Evolutionary conservation across 2,329 filamentous ascomycete genomes (phyloP).

Genomic region (Helicocarpus griseus): DNA sequence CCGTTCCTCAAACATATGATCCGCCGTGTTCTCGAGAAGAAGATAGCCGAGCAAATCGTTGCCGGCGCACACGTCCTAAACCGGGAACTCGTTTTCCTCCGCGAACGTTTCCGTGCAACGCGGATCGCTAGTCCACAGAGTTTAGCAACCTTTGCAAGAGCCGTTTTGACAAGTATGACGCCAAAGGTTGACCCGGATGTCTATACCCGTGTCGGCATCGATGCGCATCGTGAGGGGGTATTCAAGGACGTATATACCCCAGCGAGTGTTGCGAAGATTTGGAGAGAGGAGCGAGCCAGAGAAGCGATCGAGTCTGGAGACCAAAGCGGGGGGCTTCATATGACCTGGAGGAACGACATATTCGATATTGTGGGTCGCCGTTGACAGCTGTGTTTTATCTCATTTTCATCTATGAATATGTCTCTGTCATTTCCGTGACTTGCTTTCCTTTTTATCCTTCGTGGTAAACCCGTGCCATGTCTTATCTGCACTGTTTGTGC

Average conservation of each 20-base stretch:
- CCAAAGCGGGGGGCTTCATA: constrained; percentile 44
- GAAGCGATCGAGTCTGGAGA: constrained; percentile 62
- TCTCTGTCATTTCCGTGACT: no score
- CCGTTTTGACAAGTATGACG: constrained; percentile 65
- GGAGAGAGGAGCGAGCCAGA: constrained; percentile 65
- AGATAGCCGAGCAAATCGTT: constrained; percentile 62
- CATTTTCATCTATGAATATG: no score
- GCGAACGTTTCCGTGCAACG: constrained; percentile 77
- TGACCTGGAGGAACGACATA: constrained; percentile 65
- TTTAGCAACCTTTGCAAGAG: constrained; percentile 70
- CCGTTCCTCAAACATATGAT: constrained; percentile 74
- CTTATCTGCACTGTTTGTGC: no score
- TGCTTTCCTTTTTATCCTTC: no score
- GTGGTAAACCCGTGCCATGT: no score
- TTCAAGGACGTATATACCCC: constrained; percentile 84
- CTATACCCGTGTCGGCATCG: constrained; percentile 62
- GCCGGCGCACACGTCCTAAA: constrained; percentile 65
- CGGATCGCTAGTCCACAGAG: constrained; percentile 73
- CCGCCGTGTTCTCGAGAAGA: constrained; percentile 66
- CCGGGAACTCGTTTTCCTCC: constrained; percentile 74
- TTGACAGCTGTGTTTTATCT: no score
- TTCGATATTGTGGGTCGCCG: constrained; percentile 48
- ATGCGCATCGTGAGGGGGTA: constrained; percentile 49
- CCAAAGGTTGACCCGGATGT: constrained; percentile 67
- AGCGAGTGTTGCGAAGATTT: constrained; percentile 80